phyloP scores from a whole-genome alignment of 257 asterid genomes.

The Petunia secreta region DNA sequence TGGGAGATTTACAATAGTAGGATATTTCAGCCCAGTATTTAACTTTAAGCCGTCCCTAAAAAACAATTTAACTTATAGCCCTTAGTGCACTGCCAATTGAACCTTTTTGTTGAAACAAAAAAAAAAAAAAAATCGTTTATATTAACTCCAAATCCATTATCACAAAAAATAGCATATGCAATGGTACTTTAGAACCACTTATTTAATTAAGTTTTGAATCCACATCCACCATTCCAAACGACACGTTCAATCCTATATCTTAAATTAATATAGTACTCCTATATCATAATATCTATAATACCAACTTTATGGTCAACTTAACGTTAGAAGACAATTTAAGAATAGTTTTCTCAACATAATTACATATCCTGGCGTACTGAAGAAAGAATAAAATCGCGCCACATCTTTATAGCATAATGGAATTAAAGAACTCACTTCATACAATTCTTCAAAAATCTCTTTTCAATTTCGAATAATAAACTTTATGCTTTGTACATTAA shows the following conservation, averaged over 20 bases:
- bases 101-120: no score
- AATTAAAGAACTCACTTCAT: no score
- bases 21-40: no score
- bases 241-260: not conserved
- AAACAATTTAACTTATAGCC: no score
- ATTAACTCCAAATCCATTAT: no score
- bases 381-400: not conserved
- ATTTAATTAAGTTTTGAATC: not conserved
- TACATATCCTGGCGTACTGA: slow-evolving; percentile 16
- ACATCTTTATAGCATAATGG: not conserved
- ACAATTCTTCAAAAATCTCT: no score
- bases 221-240: not conserved
- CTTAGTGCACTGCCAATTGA: no score
- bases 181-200: no score
- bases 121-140: no score
- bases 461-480: not conserved
- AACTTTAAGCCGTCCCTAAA: no score
- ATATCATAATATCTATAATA: not conserved
- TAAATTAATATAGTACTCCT: not conserved
- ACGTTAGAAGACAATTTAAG: not conserved
- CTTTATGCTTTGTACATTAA: slow-evolving; percentile 15
- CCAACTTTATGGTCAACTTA: slow-evolving; percentile 22
- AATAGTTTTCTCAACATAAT: not conserved
- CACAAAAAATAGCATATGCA: no score
- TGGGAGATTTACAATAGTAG: no score